These are phyloP conservation scores for Dipodascus albidus DNA, from an alignment of 805 yeast genomes.

Conservation along the genomic window DNA sequence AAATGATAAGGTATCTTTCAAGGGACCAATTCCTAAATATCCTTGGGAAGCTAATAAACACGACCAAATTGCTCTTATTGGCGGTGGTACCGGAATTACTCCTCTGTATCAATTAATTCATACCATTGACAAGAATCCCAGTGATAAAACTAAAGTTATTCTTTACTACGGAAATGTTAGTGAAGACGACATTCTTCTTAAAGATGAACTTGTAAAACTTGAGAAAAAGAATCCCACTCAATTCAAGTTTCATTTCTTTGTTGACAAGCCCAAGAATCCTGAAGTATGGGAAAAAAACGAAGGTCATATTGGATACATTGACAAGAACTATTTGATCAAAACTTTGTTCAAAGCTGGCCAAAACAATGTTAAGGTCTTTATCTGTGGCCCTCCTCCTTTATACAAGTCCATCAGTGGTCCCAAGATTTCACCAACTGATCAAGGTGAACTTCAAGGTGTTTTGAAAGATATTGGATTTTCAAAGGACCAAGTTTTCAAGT, in stretches of 20 bases:
- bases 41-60: slow-evolving; percentile 81
- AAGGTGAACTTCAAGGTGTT: slow-evolving; percentile 87
- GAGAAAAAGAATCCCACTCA: slow-evolving; percentile 64
- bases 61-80: slow-evolving; percentile 69
- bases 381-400: slow-evolving; percentile 94
- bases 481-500: slow-evolving; percentile 83
- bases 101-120: slow-evolving; percentile 85
- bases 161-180: slow-evolving; percentile 73
- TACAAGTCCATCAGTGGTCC: slow-evolving; percentile 79
- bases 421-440: slow-evolving; percentile 79
- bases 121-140: slow-evolving; percentile 65
- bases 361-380: slow-evolving; percentile 63
- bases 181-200: slow-evolving; percentile 67
- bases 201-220: slow-evolving; percentile 59
- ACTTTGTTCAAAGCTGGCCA: slow-evolving; percentile 53
- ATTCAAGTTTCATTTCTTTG: slow-evolving; percentile 66
- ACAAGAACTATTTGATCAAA: slow-evolving; percentile 56
- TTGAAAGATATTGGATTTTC: slow-evolving; percentile 80
- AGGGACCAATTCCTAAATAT: slow-evolving; percentile 92
- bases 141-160: slow-evolving; percentile 79
- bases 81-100: slow-evolving; percentile 96
- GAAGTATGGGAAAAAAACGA: slow-evolving; percentile 29
- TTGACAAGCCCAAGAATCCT: slow-evolving; percentile 41
- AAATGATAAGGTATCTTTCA: slow-evolving; percentile 76
- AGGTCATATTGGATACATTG: slow-evolving; percentile 67